A percentile compares a stretch with the other conserved stretches of the same genome.
Evolutionary conservation across 208 protist species (phyloP).

Genomic region (Sergeia podlipaevii): DNA sequence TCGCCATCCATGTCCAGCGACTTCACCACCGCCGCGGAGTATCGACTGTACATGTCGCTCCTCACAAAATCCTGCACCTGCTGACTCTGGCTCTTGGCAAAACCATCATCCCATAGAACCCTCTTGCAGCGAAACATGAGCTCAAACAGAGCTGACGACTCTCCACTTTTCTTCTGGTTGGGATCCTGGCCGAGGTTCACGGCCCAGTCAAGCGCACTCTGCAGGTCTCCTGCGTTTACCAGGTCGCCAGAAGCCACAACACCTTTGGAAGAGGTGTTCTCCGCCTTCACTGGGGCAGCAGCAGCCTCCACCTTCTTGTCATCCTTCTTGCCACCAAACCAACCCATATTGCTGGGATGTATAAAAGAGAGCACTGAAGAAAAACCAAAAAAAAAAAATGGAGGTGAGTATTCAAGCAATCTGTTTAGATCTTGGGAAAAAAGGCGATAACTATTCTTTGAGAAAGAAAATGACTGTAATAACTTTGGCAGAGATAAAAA

Average conservation of each 20-base stretch:
- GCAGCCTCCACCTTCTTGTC: slow-evolving; percentile 12
- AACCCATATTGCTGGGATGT: slow-evolving; percentile 15
- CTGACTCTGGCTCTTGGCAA: slow-evolving; percentile 20
- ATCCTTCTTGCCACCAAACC: slow-evolving; percentile 17
- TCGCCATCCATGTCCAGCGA: slow-evolving; percentile 58
- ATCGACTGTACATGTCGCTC: slow-evolving; percentile 30
- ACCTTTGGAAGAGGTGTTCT: not conserved
- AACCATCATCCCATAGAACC: slow-evolving; percentile 29
- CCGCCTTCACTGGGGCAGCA: not conserved
- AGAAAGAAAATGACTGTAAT: too few relatives aligned
- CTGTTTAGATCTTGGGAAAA: too few relatives aligned
- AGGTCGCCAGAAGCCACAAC: slow-evolving; percentile 13
- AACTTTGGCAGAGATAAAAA: too few relatives aligned
- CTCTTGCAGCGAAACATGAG: slow-evolving; percentile 36
- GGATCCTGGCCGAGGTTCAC: slow-evolving; percentile 34
- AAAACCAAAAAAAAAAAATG: not conserved
- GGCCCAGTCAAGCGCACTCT: slow-evolving; percentile 38
- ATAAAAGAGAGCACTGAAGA: slow-evolving; percentile 3
- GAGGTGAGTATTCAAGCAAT: not conserved
- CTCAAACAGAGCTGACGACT: slow-evolving; percentile 34
- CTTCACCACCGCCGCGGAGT: slow-evolving; percentile 22
- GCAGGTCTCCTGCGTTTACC: slow-evolving; percentile 55
- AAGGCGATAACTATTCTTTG: too few relatives aligned
- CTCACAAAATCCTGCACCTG: slow-evolving; percentile 29
- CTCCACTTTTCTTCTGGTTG: slow-evolving; percentile 12